Evolutionary conservation across 345 rosid species (phyloP).

Genomic region (Eucalyptus victrix): DNA sequence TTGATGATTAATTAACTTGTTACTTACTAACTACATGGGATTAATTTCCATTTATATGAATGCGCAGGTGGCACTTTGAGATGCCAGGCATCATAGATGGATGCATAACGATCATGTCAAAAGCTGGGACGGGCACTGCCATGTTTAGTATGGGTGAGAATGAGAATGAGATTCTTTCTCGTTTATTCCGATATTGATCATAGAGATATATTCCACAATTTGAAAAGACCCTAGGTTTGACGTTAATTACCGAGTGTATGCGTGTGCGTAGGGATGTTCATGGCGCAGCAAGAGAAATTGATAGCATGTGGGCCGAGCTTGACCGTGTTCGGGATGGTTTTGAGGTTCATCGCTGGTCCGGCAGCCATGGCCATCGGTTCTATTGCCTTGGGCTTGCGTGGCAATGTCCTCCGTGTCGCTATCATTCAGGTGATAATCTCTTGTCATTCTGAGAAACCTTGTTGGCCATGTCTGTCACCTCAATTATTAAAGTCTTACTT

Average conservation of each 20-base stretch:
- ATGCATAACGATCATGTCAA: constrained; percentile 66
- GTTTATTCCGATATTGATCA: neutral
- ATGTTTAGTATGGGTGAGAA: constrained; percentile 86
- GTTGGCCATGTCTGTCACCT: neutral
- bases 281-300: constrained; percentile 76
- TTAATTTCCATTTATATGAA: neutral
- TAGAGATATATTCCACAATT: neutral
- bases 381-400: constrained; percentile 19
- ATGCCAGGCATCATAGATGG: constrained; percentile 85
- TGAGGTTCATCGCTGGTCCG: constrained; percentile 27
- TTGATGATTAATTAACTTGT: neutral
- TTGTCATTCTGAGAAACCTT: neutral
- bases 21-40: neutral
- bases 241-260: too few species aligned
- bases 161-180: neutral
- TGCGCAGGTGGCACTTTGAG: constrained; percentile 56
- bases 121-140: constrained; percentile 92
- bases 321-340: constrained; percentile 24
- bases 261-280: constrained; percentile 55
- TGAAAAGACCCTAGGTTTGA: neutral
- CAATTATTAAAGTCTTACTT: neutral
- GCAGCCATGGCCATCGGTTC: constrained; percentile 30
- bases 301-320: constrained; percentile 64
- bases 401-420: constrained; percentile 24
- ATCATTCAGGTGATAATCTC: constrained; percentile 20